Evolutionary conservation across 2,329 filamentous ascomycete species (phyloP), one percentile per base, ranked within the genome.

Genomic region (Shiraia bambusicola): DNA sequence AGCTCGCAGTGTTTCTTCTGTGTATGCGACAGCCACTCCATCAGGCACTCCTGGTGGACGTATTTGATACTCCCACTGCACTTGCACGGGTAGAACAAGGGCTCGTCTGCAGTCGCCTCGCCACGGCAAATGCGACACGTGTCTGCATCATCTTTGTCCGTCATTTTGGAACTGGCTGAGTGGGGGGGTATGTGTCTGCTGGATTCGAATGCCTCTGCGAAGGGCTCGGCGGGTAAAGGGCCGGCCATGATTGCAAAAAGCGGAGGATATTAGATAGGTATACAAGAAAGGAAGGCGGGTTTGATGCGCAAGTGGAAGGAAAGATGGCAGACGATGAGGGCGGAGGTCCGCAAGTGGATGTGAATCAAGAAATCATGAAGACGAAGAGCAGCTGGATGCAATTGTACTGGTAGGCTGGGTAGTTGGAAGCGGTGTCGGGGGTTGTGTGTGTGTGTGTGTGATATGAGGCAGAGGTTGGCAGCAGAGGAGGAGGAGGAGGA

Each of bases 1-100:
- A 98, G 83, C 74, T 98, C 93, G 77, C 94, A 98, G 75, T 98
- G 88, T 70, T 97, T 97, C 80, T 98, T 98, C 68, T 98, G 91
- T 2, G 93, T 97, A 70, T 98, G 94, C 35, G 90, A 92, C 15
- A 98, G 78, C 93, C 93, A 98, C 71, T 97, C 91, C 86, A 98
- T 95, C 70, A 98, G 74, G 68, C 93, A 98, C 67, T 94, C 88
- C 71, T 98, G 93, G 69, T 98, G 93, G 48, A 98, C 93, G 63
- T 87, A 95, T 74, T 95, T 96, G 74, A 98, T 98, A 72, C 92
- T 97, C 42, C 93, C 93, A 65, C 89, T 96, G 75, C 93, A 98
- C 76, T 96, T 96, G 83, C 93, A 98, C 5, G 93, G 93, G 65
- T 94, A 93, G 75, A 95, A 98, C 28, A 98, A 79, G 45, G 89